A percentile compares a stretch with the other conserved stretches of the same genome.
Evolutionary conservation across 768 basidiomycete genomes (phyloP).

Genomic region (Trichaptum fuscoviolaceum): DNA sequence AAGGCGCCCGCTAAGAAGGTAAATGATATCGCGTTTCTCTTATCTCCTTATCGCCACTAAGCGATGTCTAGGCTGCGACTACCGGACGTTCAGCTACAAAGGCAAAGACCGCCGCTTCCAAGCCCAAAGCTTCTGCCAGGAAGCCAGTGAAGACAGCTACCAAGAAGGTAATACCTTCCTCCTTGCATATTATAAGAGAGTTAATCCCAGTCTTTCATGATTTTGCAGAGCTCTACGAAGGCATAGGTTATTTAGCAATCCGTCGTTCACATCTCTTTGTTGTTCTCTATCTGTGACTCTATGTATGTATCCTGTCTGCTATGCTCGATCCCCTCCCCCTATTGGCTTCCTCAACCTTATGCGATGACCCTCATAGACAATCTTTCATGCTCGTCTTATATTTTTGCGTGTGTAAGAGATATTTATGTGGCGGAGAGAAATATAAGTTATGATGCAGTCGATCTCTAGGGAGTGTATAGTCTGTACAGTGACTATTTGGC

Average conservation of each 20-base stretch:
- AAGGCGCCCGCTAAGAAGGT: conserved; percentile 19
- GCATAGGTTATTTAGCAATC: neutral
- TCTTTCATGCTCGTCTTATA: neutral
- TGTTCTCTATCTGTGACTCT: neutral
- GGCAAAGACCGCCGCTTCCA: conserved; percentile 22
- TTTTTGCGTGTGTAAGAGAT: neutral
- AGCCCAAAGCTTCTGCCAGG: conserved; percentile 29
- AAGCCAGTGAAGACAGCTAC: conserved; percentile 11
- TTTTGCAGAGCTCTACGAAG: neutral
- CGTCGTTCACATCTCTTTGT: neutral
- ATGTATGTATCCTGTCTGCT: neutral
- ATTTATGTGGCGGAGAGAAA: neutral
- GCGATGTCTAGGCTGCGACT: conserved; percentile 24
- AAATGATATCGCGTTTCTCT: conserved; percentile 18
- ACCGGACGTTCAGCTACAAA: conserved; percentile 19
- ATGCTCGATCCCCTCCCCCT: neutral
- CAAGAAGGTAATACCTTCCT: neutral
- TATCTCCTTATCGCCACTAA: conserved; percentile 40
- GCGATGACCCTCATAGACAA: neutral
- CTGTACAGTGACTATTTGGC: too few relatives aligned
- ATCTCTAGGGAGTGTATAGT: too few relatives aligned
- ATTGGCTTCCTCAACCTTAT: neutral
- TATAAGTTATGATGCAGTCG: neutral
- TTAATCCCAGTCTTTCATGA: neutral
- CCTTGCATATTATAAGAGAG: neutral